Percentiles rank a stretch among this genome's conserved stretches.
Conservation (phyloP, 1,139 yeast genomes). For the Nakaseomyces bracarensis region DNA sequence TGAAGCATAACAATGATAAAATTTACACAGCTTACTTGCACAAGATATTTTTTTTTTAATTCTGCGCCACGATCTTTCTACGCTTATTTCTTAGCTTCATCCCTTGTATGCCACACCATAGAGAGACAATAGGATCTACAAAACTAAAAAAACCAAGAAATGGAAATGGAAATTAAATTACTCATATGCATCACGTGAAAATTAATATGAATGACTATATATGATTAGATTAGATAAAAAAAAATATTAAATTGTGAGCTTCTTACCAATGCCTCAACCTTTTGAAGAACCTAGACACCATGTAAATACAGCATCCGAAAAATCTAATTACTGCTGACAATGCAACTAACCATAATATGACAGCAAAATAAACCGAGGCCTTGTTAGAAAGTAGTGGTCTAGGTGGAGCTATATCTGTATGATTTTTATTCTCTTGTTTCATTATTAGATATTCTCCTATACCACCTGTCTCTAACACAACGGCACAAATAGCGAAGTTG, state of each 20-base stretch:
- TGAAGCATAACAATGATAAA: too few relatives aligned
- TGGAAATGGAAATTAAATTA: too few relatives aligned
- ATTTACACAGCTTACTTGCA: too few relatives aligned
- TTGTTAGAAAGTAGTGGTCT: constrained; percentile 29
- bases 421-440: constrained; percentile 21
- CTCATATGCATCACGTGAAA: background rate
- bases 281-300: constrained; percentile 37
- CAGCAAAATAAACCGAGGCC: constrained; percentile 54
- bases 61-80: too few relatives aligned
- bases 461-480: constrained; percentile 62
- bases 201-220: too few relatives aligned
- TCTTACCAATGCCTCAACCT: constrained; percentile 8
- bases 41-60: too few relatives aligned
- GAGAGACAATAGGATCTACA: too few relatives aligned
- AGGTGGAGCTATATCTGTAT: constrained; percentile 20
- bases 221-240: too few relatives aligned
- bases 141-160: too few relatives aligned
- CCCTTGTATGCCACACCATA: too few relatives aligned
- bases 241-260: too few relatives aligned
- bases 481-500: constrained; percentile 62
- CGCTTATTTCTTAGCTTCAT: too few relatives aligned
- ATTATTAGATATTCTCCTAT: constrained; percentile 29
- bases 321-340: constrained; percentile 68
- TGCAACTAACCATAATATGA: constrained; percentile 75
- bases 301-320: constrained; percentile 56